Conservation (phyloP, 2,329 filamentous ascomycete genomes). For the Pyrenochaeta sp. region DNA sequence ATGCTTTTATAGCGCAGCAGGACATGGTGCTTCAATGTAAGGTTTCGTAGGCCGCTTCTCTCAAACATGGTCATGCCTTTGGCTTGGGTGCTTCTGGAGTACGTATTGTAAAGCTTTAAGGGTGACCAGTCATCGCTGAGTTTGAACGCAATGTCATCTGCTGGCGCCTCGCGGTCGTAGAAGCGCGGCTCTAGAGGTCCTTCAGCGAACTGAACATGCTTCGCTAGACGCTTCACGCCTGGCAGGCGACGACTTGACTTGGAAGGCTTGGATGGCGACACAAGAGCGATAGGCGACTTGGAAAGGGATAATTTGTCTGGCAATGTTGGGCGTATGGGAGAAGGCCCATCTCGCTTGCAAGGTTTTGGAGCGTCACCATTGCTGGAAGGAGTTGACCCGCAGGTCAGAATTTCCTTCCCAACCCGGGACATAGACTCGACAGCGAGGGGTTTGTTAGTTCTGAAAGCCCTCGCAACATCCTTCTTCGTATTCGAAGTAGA, state of each 20-base stretch:
- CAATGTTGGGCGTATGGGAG: no score
- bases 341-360: no score
- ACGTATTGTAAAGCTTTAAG: neutral
- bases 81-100: neutral
- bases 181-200: slow-evolving; percentile 4
- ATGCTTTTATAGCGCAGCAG: slow-evolving; percentile 19
- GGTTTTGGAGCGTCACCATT: no score
- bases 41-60: neutral
- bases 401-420: no score
- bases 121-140: slow-evolving; percentile 3
- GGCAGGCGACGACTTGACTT: neutral
- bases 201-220: slow-evolving; percentile 12
- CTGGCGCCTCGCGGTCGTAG: slow-evolving; percentile 5
- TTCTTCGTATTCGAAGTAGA: neutral
- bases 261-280: neutral
- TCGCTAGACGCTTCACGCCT: neutral
- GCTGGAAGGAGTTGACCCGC: no score
- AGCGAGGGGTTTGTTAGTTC: neutral
- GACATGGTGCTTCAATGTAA: slow-evolving; percentile 13
- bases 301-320: neutral
- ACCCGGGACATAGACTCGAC: no score
- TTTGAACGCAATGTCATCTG: slow-evolving; percentile 2
- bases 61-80: slow-evolving; percentile 8
- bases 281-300: neutral
- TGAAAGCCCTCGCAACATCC: neutral